Evolutionary conservation across 768 basidiomycete species (phyloP).

Genomic region (Suillus alpinus): DNA sequence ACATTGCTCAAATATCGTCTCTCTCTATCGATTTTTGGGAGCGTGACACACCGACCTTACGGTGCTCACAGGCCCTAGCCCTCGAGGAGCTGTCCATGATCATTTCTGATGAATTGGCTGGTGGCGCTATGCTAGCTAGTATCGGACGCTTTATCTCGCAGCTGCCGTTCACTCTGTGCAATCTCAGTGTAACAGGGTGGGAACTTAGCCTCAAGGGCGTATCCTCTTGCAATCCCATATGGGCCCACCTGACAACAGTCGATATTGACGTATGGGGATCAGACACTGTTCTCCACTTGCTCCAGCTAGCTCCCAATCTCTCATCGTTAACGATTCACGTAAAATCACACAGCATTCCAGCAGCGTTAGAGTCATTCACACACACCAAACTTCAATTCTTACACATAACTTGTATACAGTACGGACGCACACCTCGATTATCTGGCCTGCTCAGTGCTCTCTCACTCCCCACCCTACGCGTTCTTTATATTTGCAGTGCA

Average conservation of each 20-base stretch:
- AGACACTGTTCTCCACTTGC: not conserved
- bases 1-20: not conserved
- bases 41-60: not conserved
- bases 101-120: accelerated
- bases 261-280: not conserved
- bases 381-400: not conserved
- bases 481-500: not conserved
- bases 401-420: not conserved
- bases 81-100: not conserved
- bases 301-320: not conserved
- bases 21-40: not conserved
- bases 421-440: not conserved
- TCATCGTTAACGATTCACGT: not conserved
- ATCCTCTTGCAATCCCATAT: not conserved
- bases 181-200: not conserved
- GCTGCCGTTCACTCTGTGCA: not conserved
- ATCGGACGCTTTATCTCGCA: not conserved
- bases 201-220: not conserved
- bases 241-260: not conserved
- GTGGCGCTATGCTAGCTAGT: not conserved
- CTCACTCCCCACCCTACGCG: not conserved
- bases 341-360: not conserved
- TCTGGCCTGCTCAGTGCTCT: not conserved
- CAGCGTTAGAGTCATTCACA: not conserved
- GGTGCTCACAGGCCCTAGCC: not conserved